Base-by-base conservation (phyloP, 2,329 filamentous ascomycete species). In the Neofusicoccum laricinum region DNA sequence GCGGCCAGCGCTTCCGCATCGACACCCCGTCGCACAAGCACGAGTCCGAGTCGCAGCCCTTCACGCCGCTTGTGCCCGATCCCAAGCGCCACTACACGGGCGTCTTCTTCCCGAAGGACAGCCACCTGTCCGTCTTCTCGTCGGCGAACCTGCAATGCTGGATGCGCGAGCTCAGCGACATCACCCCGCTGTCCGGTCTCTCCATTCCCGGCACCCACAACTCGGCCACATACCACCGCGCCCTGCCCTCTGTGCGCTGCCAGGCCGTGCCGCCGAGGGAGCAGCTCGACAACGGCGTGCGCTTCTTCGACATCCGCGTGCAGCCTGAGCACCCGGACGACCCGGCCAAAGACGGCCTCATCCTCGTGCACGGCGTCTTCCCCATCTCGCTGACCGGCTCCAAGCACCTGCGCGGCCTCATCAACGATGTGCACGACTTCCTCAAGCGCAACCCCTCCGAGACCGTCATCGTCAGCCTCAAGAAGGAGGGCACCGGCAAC, bases 141-240 rank as follows among this genome's bases (percentile, higher is more conserved):
- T 92, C 88, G 4, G 84, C 88, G 15, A 84, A 87, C 62, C 84
- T 93, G 57, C 75, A 87, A 67, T 79, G 82, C 61, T 97, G 95
- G 95, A 98, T 98, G 93, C 78, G 82, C 64, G 84, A 88, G 66
- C 83, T 98, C 46, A 82, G 84, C 66, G 86, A 93, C 71, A 84
- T 87, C 19, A 89, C 87, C 59, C 88, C 92, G 1, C 82, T 98
- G 4, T 90, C 91, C 1, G 85, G 89, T 2, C 86, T 99, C 57
- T 95, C 90, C 57, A 95, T 98, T 67, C 95, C 95, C 0, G 95
- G 95, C 68, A 97, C 95, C 0, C 95, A 99, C 82, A 98, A 99
- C 79, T 92, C 91, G 17, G 92, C 95, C 6, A 96, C 93, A 10
- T 90, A 86, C 79, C 85, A 96, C 81, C 85, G 86, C 55, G 93